Evolutionary conservation across 371 early-diverging fungal species (phyloP).

Genomic region (Chytridium lagenaria): DNA sequence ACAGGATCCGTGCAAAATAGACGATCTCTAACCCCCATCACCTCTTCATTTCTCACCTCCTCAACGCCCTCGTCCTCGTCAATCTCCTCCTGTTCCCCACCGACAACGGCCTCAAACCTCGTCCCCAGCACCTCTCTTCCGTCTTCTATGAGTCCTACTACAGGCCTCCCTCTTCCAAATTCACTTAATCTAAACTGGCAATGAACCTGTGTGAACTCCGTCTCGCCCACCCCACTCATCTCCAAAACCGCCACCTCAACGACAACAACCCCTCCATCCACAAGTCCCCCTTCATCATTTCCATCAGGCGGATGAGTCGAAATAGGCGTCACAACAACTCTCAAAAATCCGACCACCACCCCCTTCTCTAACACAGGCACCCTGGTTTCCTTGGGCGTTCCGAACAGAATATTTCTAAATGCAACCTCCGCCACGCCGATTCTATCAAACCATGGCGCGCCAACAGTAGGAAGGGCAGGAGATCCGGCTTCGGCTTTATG

Average conservation of each 20-base stretch:
- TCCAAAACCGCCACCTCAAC: conserved; percentile 77
- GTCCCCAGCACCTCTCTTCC: neutral
- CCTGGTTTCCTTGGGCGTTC: conserved; percentile 29
- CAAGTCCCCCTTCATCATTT: conserved; percentile 18
- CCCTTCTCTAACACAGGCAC: conserved; percentile 26
- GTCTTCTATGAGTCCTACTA: neutral
- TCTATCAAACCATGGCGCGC: conserved; percentile 27
- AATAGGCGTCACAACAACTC: conserved; percentile 39
- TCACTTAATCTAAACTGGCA: conserved; percentile 76
- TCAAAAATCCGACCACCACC: conserved; percentile 22
- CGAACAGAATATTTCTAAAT: conserved; percentile 25
- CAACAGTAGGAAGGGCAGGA: neutral
- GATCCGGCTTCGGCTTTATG: neutral
- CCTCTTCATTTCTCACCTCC: neutral
- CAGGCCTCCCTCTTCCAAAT: neutral
- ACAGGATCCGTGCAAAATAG: conserved; percentile 71
- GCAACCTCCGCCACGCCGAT: conserved; percentile 35
- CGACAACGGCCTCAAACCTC: neutral
- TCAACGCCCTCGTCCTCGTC: neutral
- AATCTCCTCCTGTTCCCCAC: neutral
- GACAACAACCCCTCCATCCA: conserved; percentile 52
- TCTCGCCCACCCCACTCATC: conserved; percentile 71
- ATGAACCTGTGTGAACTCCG: conserved; percentile 77
- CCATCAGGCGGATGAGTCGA: conserved; percentile 21
- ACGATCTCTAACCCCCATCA: conserved; percentile 50